Evolutionary conservation across 768 basidiomycete species (phyloP).

Genomic region (Filobasidium wieringae): DNA sequence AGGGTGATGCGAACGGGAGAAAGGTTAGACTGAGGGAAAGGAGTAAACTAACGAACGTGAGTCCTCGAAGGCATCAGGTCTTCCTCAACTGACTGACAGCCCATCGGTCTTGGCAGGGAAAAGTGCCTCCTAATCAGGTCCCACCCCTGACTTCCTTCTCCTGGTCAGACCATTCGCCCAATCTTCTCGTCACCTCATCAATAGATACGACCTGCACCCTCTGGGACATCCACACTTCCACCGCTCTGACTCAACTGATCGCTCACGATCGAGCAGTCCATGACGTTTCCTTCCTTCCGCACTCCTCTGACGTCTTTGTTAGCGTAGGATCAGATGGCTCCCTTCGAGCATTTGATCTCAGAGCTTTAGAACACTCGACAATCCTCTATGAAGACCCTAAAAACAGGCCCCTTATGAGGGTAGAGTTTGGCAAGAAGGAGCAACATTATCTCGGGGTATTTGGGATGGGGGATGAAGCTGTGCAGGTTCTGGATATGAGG

Average conservation of each 20-base stretch:
- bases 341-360: slow-evolving; percentile 87
- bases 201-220: slow-evolving; percentile 98
- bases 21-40: slow-evolving; percentile 18
- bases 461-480: slow-evolving; percentile 78
- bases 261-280: slow-evolving; percentile 76
- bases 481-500: slow-evolving; percentile 93
- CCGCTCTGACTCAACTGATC: slow-evolving; percentile 91
- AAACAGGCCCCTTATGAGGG: slow-evolving; percentile 33
- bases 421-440: slow-evolving; percentile 43
- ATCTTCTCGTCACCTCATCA: slow-evolving; percentile 87
- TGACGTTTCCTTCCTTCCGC: slow-evolving; percentile 96
- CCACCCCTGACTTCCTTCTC: slow-evolving; percentile 94
- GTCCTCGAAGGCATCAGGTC: slow-evolving; percentile 1
- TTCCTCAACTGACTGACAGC: not conserved
- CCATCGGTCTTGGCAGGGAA: slow-evolving; percentile 52
- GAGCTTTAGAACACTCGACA: slow-evolving; percentile 92
- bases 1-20: not conserved
- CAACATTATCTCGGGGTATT: slow-evolving; percentile 90
- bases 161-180: slow-evolving; percentile 88
- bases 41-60: slow-evolving; percentile 35
- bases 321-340: slow-evolving; percentile 97
- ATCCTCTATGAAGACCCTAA: slow-evolving; percentile 72
- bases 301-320: slow-evolving; percentile 91
- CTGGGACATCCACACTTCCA: slow-evolving; percentile 91
- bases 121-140: slow-evolving; percentile 69